Percentiles rank a stretch among this genome's conserved stretches.
Evolutionary conservation across 805 yeast species (phyloP).

Genomic region (Sugiyamaella mastotermitis): DNA sequence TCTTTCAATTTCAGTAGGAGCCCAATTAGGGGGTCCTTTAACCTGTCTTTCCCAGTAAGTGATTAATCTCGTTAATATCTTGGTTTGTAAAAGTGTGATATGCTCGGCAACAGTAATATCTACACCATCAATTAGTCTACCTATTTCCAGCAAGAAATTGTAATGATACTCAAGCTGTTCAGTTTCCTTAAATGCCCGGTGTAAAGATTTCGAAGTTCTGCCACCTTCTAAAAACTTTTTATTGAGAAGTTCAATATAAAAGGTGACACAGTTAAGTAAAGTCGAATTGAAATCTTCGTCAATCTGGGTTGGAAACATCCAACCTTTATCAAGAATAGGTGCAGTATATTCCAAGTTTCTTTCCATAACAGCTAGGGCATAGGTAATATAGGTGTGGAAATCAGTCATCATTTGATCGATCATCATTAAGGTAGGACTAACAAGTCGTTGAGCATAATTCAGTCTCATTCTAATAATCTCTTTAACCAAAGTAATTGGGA

Average conservation of each 20-base stretch:
- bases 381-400: slow-evolving; percentile 65
- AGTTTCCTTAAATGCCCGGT: slow-evolving; percentile 84
- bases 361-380: slow-evolving; percentile 70
- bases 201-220: slow-evolving; percentile 43
- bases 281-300: slow-evolving; percentile 61
- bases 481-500: slow-evolving; percentile 74
- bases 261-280: slow-evolving; percentile 66
- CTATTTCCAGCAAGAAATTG: slow-evolving; percentile 69
- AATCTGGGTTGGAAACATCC: slow-evolving; percentile 63
- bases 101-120: slow-evolving; percentile 76
- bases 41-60: slow-evolving; percentile 69
- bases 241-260: slow-evolving; percentile 63
- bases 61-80: slow-evolving; percentile 61
- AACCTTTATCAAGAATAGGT: slow-evolving; percentile 51
- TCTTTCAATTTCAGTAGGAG: slow-evolving; percentile 41
- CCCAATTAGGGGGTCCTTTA: slow-evolving; percentile 48
- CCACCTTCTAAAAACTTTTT: slow-evolving; percentile 76
- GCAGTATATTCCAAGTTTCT: slow-evolving; percentile 50
- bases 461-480: slow-evolving; percentile 73
- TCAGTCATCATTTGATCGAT: slow-evolving; percentile 91
- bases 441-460: slow-evolving; percentile 67
- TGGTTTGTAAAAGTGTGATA: slow-evolving; percentile 58
- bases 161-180: slow-evolving; percentile 83
- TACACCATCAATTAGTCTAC: slow-evolving; percentile 73
- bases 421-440: slow-evolving; percentile 89